Evolutionary conservation across 139 green algal species (phyloP), one percentile per base, ranked within the genome.

Genomic region (Tetratostichococcus sp.): DNA sequence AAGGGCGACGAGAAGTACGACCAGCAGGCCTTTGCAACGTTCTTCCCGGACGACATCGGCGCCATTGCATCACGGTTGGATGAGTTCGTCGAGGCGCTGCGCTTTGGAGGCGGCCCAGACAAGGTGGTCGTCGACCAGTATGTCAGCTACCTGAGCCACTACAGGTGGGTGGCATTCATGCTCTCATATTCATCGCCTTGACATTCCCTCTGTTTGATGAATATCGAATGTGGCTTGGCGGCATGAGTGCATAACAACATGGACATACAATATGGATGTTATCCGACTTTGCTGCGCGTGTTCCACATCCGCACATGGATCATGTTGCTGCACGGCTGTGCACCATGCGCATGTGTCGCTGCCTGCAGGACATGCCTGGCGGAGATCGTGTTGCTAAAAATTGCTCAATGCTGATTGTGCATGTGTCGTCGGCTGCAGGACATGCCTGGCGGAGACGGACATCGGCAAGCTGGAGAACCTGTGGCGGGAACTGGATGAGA

Each of bases 381-480:
- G n/a, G n/a, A n/a, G n/a, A n/a, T n/a, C n/a, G n/a, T n/a, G n/a
- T n/a, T n/a, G n/a, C n/a, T n/a, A n/a, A n/a, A n/a, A n/a, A n/a
- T n/a, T n/a, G n/a, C n/a, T n/a, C 19, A 8, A 28, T 62, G 50
- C 50, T n/a, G n/a, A n/a, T n/a, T n/a, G n/a, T n/a, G 19, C 14
- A 25, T 4, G 50, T 17, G 2, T 17, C 19, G 19, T 4, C 26
- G 50, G 2, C 4, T 62, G 50, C 59, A 58, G 72, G 6, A 35
- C 58, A 35, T 67, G 39, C 32, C 59, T 77, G 59, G 72, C 72
- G 22, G 72, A 77, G 72, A 77, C 72, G n/a, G 58, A 77, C 5
- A 31, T 77, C 11, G 50, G 43, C 59, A 70, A 43, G 72, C 72
- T 77, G 23, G 72, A 77, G 23, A 6, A 28, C 4, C 43, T 62